Evolutionary conservation across 2,329 filamentous ascomycete genomes (phyloP).

Genomic region (Colletotrichum limetticola): DNA sequence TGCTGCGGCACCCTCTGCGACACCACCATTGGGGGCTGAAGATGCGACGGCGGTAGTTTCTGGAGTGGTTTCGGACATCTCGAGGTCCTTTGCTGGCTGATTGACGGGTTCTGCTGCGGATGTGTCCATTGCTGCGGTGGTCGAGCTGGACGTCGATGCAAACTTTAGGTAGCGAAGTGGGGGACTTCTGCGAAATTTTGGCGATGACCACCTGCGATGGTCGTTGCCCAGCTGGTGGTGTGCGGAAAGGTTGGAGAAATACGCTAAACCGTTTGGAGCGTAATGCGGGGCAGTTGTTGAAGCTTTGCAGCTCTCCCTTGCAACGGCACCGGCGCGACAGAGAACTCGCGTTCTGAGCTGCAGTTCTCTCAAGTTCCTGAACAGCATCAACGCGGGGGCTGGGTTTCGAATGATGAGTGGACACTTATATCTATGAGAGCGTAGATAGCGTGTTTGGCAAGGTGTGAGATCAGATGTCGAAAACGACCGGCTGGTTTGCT

Average conservation of each 20-base stretch:
- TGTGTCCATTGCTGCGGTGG: slow-evolving; percentile 11
- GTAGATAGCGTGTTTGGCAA: not conserved
- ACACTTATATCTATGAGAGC: not conserved
- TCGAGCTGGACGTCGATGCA: not conserved
- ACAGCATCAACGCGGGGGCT: not conserved
- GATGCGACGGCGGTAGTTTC: not conserved
- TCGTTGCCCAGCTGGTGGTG: not conserved
- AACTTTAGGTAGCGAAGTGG: slow-evolving; percentile 27
- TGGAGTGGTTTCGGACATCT: not conserved
- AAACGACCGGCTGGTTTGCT: not conserved
- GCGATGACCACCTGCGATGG: slow-evolving; percentile 19
- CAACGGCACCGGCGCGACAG: not conserved
- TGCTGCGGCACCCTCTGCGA: not conserved
- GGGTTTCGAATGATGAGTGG: no score
- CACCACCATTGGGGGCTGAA: slow-evolving; percentile 16
- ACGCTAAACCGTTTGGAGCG: slow-evolving; percentile 12
- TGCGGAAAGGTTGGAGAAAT: not conserved
- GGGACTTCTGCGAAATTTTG: slow-evolving; percentile 33
- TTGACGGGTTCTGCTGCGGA: not conserved
- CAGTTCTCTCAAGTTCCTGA: not conserved
- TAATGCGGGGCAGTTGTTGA: slow-evolving; percentile 1
- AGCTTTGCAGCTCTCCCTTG: not conserved
- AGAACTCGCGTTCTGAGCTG: slow-evolving; percentile 23
- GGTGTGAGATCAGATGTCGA: not conserved
- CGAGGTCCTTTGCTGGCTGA: slow-evolving; percentile 3